A percentile compares a stretch with the other conserved stretches of the same genome.
Conservation (phyloP, 257 asterid species). For the Gentiana straminea region DNA sequence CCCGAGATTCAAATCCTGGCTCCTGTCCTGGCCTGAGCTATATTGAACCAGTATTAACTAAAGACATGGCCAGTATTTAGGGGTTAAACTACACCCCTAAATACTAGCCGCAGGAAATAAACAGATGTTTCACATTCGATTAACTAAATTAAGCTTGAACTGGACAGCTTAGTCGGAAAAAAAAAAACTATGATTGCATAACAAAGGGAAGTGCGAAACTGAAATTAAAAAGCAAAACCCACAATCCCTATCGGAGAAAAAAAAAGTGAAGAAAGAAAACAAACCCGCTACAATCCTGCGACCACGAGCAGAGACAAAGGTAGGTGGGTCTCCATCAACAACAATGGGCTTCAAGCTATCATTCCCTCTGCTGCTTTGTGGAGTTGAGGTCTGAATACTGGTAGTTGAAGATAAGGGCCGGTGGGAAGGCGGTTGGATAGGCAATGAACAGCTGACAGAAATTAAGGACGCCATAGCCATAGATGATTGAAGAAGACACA, state of each 20-base stretch:
- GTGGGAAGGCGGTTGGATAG: slow-evolving; percentile 27
- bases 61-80: too few relatives aligned
- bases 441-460: slow-evolving; percentile 37
- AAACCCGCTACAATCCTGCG: slow-evolving; percentile 86
- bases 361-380: background rate
- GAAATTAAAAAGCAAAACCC: background rate
- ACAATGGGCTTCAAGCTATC: slow-evolving; percentile 51
- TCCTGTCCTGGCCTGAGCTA: too few relatives aligned
- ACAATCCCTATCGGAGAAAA: background rate
- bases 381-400: slow-evolving; percentile 1
- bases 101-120: too few relatives aligned
- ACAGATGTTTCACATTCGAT: too few relatives aligned
- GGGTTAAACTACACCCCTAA: too few relatives aligned
- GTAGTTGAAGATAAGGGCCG: slow-evolving; percentile 19
- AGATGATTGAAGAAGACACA: background rate
- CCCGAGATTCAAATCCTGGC: too few relatives aligned
- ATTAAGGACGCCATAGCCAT: slow-evolving; percentile 20
- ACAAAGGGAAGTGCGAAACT: background rate
- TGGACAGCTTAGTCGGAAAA: too few relatives aligned
- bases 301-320: slow-evolving; percentile 90
- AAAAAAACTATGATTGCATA: background rate
- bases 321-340: slow-evolving; percentile 77
- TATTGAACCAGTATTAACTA: too few relatives aligned
- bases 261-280: slow-evolving; percentile 2
- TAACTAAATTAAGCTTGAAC: too few relatives aligned